Base-by-base conservation (phyloP, 805 yeast species). In the Saturnispora hagleri region DNA sequence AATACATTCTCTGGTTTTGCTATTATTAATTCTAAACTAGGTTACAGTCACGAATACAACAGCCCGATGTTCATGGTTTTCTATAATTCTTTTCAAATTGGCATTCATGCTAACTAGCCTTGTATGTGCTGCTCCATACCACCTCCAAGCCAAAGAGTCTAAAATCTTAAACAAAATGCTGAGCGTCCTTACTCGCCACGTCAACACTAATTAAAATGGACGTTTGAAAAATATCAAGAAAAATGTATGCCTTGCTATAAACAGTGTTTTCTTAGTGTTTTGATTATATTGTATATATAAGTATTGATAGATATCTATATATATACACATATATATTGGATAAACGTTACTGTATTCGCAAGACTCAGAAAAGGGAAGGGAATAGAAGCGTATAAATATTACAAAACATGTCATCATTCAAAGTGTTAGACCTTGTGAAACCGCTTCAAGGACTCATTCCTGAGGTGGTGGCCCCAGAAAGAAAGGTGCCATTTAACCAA, bases 401-500 rank as follows among this genome's bases (percentile, higher is more conserved):
- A 31, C 34, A 31, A 10, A 15, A 41, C 7, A 53, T 54, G 53
- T 35, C 48, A 38, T 50, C 51, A 59, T 75, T 81, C 66, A 83
- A 86, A 67, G 82, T 88, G 57, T 76, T 90, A 67, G 97, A 90
- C 68, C 77, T 89, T 62, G 95, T 88, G 63, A 87, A 86, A 68
- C 97, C 97, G 24, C 87, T 90, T 68, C 76, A 86, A 62, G 85
- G 95, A 36, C 84, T 82, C 67, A 74, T 90, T 55, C 97, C 97
- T 36, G 97, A 90, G 73, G 93, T 90, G 43, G 81, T 85, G 61
- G 84, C 90, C 15, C 97, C 97, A 20, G 89, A 87, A 66, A 81
- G 95, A 67, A 87, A 87, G 71, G 89, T 87, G 53, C 86, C 89
- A 41, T 86, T 85, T 71, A 86, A 86, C 67, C 97, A 90, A 71